A percentile compares a stretch with the other conserved stretches of the same genome.
phyloP scores from a whole-genome alignment of 208 protist genomes.

The Naegleria fowleri region DNA sequence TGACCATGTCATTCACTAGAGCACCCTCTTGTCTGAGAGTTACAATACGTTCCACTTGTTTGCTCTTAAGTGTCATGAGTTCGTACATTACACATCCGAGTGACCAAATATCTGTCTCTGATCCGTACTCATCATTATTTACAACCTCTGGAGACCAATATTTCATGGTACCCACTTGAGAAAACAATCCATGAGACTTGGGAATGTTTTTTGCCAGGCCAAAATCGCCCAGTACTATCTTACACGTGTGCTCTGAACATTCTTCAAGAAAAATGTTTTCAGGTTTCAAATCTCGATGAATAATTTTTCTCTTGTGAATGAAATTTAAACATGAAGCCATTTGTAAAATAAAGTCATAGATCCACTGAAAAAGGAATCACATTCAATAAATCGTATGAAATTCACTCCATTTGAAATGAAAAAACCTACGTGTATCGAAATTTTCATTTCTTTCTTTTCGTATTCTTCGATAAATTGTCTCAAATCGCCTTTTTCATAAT shows the following conservation, averaged over 20 bases:
- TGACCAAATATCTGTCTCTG: neutral
- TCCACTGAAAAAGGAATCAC: neutral
- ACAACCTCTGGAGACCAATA: neutral
- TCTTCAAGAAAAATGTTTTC: neutral
- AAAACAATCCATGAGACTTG: neutral
- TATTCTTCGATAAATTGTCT: neutral
- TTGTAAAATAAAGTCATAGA: neutral
- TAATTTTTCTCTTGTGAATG: neutral
- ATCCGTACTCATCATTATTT: neutral
- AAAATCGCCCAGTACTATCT: constrained; percentile 1
- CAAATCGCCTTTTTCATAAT: neutral
- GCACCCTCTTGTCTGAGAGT: neutral
- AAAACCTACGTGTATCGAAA: neutral
- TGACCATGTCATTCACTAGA: neutral
- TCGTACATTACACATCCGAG: neutral
- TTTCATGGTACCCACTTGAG: neutral
- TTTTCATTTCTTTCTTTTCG: neutral
- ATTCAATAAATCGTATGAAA: too few relatives aligned
- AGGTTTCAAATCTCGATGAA: neutral
- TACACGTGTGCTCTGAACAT: neutral
- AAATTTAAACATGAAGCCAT: neutral
- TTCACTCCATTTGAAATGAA: neutral
- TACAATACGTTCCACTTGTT: neutral
- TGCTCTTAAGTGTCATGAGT: neutral
- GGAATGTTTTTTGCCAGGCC: neutral